Evolutionary conservation across 345 rosid species (phyloP), one percentile per base, ranked within the genome.

Genomic region (Ceriops decandra): DNA sequence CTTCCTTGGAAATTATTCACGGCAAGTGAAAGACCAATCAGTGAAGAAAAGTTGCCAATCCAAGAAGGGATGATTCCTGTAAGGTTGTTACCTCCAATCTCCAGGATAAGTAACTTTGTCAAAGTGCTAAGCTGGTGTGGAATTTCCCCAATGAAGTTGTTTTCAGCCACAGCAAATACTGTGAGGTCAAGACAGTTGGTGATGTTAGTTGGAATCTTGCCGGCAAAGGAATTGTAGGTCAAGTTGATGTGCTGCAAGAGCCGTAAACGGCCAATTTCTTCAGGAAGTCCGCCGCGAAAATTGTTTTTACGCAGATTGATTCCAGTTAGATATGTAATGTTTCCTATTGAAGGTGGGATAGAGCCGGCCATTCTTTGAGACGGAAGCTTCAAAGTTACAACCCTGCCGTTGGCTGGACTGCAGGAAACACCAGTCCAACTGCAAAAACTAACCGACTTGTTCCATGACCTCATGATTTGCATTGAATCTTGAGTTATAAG

Each of bases 21-120:
- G 1, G 20, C 21, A 8, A 75, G 62, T 31, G 20, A 11, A 5
- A 80, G 47, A 11, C 0, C 6, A 21, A 16, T 30, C n/a, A 76
- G 67, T 57, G 77, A 68, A 36, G 80, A 72, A 10, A 72, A 32
- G 31, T 80, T 80, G 4, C 80, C 80, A 15, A 73, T 62, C 80
- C 80, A 73, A 53, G 64, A 5, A 46, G 80, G 72, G 21, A 69
- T 69, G 2, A 15, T 69, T 69, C 72, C 72, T 7, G 60, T 69
- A 15, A 69, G 66, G 2, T 65, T 65, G 59, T 72, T 72, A 11
- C 1, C 0, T 27, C 73, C 60, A 31, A 74, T 19, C n/a, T 1
- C 56, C 32, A 74, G 38, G 35, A 52, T 0, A 21, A 8, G 33
- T 56, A 74, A 65, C 36, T 66, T 66, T 2, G 67, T 49, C 67